These are phyloP conservation scores for Hexamita inflata DNA, from an alignment of 208 protist species.

Conservation along the genomic window DNA sequence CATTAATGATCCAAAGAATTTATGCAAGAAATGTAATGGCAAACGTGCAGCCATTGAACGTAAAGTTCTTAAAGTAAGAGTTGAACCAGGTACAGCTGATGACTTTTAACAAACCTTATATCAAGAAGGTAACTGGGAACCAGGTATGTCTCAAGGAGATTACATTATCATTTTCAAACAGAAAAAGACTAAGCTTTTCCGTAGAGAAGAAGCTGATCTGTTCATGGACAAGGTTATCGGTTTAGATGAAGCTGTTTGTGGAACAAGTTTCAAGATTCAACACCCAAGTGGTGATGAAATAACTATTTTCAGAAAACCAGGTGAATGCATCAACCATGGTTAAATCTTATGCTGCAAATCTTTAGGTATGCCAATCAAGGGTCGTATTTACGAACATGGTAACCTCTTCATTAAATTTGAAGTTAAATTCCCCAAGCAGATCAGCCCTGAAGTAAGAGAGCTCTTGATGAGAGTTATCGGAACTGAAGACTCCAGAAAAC, in stretches of 20 bases:
- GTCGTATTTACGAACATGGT: neutral
- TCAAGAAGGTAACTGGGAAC: neutral
- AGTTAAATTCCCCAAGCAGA: neutral
- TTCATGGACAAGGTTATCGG: neutral
- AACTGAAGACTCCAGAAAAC: neutral
- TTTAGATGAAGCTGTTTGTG: neutral
- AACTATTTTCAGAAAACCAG: neutral
- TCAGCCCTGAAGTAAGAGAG: neutral
- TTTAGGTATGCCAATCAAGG: neutral
- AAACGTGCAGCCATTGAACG: neutral
- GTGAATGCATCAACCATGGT: neutral
- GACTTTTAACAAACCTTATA: neutral
- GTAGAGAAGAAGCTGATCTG: neutral
- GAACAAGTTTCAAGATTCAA: neutral
- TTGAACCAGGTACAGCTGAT: neutral
- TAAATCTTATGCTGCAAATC: neutral
- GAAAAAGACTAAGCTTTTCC: neutral
- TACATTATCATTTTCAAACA: neutral
- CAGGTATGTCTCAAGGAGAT: neutral
- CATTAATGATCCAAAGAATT: neutral
- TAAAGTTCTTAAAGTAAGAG: neutral
- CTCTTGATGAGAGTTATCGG: neutral
- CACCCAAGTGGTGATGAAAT: neutral
- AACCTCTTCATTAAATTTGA: neutral
- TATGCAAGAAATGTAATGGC: neutral